These are phyloP conservation scores for Canavalia ensiformis DNA, from an alignment of 306 rosid species.

Conservation along the genomic window DNA sequence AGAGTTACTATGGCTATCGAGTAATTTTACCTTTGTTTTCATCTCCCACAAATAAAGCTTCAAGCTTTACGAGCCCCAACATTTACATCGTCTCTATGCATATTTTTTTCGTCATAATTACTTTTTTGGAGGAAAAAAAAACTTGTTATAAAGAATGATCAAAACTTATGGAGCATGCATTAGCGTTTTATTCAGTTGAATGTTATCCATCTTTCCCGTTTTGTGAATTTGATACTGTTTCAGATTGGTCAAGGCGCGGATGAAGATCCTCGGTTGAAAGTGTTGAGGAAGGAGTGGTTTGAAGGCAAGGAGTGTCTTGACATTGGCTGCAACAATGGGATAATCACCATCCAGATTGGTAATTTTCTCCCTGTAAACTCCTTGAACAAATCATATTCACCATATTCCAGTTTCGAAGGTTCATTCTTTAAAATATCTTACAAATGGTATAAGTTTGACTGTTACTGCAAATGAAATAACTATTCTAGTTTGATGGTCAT, in stretches of 20 bases:
- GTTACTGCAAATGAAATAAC: not conserved
- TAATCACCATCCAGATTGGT: conserved; percentile 85
- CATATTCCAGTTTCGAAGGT: not conserved
- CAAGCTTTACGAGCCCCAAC: no score
- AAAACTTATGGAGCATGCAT: not conserved
- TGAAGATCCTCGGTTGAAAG: conserved; percentile 86
- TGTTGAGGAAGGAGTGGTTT: conserved; percentile 85
- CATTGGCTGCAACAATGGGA: conserved; percentile 86
- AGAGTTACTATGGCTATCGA: conserved; percentile 87
- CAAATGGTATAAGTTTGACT: not conserved
- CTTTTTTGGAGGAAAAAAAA: not conserved
- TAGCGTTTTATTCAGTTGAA: not conserved
- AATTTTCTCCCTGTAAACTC: not conserved
- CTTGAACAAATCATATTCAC: not conserved
- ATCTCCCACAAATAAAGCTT: no score
- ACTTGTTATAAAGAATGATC: not conserved
- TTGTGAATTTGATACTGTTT: conserved; percentile 25
- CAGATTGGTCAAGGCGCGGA: conserved; percentile 72
- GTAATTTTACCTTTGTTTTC: conserved; percentile 51
- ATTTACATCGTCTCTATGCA: no score
- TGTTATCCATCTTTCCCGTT: not conserved
- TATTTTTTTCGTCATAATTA: not conserved
- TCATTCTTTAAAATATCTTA: not conserved
- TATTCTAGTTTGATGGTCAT: not conserved
- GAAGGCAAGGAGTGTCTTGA: conserved; percentile 90